These are phyloP conservation scores for Anthracocystis walkeri DNA, from an alignment of 1,284 basidiomycete species.

Conservation along the genomic window DNA sequence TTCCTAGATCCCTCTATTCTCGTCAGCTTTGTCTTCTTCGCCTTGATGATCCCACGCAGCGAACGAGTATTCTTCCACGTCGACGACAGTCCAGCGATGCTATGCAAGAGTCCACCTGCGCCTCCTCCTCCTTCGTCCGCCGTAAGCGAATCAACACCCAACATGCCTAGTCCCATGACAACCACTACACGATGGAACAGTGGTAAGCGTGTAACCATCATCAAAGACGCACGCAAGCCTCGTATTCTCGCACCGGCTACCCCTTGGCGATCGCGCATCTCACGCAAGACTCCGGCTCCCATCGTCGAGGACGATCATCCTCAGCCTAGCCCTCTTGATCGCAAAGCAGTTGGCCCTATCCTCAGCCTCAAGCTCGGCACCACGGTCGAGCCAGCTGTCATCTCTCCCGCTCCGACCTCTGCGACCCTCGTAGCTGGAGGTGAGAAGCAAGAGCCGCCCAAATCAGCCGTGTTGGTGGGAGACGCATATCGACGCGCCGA, in stretches of 20 bases:
- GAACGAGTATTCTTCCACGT: constrained; percentile 24
- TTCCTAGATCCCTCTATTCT: not conserved
- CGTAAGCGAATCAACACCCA: not conserved
- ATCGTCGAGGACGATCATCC: constrained; percentile 6
- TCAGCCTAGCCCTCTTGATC: constrained; percentile 31
- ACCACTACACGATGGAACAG: constrained; percentile 1
- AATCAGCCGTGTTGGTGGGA: not conserved
- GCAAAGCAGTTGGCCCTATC: constrained; percentile 12
- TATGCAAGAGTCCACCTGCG: constrained; percentile 7
- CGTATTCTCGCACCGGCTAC: constrained; percentile 23
- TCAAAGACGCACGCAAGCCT: constrained; percentile 20
- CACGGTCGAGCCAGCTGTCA: constrained; percentile 4
- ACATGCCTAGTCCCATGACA: not conserved
- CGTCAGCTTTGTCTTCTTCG: not conserved
- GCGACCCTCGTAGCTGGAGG: constrained; percentile 22
- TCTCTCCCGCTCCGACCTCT: constrained; percentile 30
- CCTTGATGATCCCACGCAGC: constrained; percentile 32
- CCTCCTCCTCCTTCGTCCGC: not conserved
- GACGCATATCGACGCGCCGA: constrained; percentile 31
- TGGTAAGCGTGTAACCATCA: constrained; percentile 15
- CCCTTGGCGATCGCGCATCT: constrained; percentile 40
- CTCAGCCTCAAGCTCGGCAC: constrained; percentile 21
- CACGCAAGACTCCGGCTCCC: constrained; percentile 15
- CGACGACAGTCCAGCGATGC: constrained; percentile 7
- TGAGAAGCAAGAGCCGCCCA: constrained; percentile 11